Percentiles rank a stretch among this genome's conserved stretches.
phyloP scores from a whole-genome alignment of 2,329 filamentous ascomycete species.

The Diaporthe australafricana region DNA sequence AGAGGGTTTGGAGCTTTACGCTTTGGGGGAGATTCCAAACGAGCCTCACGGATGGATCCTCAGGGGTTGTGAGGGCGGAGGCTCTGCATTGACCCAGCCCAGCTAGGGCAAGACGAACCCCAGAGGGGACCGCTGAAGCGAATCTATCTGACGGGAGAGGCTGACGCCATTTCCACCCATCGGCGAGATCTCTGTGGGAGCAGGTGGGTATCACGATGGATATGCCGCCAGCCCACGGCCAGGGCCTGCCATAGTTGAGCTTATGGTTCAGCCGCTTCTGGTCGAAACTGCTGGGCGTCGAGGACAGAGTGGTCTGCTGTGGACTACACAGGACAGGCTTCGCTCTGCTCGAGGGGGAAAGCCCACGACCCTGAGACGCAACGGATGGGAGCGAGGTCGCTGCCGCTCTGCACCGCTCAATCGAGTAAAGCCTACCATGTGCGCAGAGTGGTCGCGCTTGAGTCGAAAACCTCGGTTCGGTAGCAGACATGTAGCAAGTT shows the following conservation, averaged over 20 bases:
- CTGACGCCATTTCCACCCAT: conserved; percentile 29
- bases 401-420: background rate
- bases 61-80: conserved; percentile 33
- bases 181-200: conserved; percentile 7
- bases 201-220: conserved; percentile 5
- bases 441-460: conserved; percentile 8
- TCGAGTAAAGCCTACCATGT: background rate
- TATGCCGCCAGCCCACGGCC: background rate
- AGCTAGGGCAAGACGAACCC: conserved; percentile 9
- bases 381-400: background rate
- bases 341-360: background rate
- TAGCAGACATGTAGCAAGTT: conserved; percentile 30
- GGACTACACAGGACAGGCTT: background rate
- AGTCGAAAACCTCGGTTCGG: conserved; percentile 26
- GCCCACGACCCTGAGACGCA: conserved; percentile 8
- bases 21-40: conserved; percentile 32
- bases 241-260: background rate
- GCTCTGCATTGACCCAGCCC: conserved; percentile 14
- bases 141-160: conserved; percentile 22
- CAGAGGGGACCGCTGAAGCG: conserved; percentile 6
- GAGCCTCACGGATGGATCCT: conserved; percentile 33
- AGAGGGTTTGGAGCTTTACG: conserved; percentile 15
- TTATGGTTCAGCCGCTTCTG: background rate
- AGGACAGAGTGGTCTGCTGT: background rate
- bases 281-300: conserved; percentile 1